Percentiles rank a stretch among this genome's conserved stretches.
phyloP scores from a whole-genome alignment of 2,329 filamentous ascomycete genomes.

The Cladosporium phlei region DNA sequence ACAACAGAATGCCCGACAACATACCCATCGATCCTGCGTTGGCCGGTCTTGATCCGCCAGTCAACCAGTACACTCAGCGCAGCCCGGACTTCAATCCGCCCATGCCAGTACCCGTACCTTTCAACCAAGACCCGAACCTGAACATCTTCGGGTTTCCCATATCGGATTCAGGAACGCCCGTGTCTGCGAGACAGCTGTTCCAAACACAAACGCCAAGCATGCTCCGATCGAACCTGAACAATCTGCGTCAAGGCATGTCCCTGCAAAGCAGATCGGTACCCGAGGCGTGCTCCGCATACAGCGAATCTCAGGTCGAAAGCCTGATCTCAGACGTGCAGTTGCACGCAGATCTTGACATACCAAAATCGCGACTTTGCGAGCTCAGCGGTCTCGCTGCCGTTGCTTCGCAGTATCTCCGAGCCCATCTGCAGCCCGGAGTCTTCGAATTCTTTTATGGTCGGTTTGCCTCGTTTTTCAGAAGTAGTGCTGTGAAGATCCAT shows the following conservation, averaged over 20 bases:
- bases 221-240: conserved; percentile 1
- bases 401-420: conserved; percentile 5
- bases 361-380: conserved; percentile 4
- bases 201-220: background rate
- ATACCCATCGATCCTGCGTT: conserved; percentile 11
- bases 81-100: background rate
- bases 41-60: background rate
- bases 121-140: conserved; percentile 1
- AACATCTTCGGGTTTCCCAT: background rate
- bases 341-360: conserved; percentile 5
- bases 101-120: background rate
- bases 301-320: conserved; percentile 6
- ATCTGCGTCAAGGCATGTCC: conserved; percentile 1
- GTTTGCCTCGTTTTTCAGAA: background rate
- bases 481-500: background rate
- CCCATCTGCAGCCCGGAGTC: conserved; percentile 1
- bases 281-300: background rate
- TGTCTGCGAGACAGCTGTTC: conserved; percentile 6
- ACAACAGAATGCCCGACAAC: background rate
- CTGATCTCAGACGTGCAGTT: conserved; percentile 2
- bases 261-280: conserved; percentile 4
- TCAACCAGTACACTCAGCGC: background rate
- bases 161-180: background rate
- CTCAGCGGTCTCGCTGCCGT: conserved; percentile 8
- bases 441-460: conserved; percentile 10